These are phyloP conservation scores for Plantago elongata DNA, from an alignment of 257 asterid genomes.

Conservation along the genomic window DNA sequence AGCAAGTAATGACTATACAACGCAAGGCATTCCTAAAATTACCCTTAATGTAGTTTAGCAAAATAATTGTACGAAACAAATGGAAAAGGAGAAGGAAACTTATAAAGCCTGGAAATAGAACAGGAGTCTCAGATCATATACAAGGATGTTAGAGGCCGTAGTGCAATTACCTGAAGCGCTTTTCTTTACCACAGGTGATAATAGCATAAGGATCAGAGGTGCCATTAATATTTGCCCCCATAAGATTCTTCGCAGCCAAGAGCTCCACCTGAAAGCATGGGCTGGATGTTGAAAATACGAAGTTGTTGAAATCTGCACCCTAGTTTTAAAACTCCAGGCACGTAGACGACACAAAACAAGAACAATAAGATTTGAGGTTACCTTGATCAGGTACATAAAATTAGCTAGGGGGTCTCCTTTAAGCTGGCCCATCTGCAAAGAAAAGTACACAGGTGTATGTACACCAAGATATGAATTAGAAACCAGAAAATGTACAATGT, in stretches of 20 bases:
- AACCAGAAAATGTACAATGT: background rate
- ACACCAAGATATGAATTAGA: constrained; percentile 31
- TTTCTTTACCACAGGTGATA: constrained; percentile 74
- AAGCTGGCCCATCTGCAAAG: constrained; percentile 52
- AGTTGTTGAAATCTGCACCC: background rate
- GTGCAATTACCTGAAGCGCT: constrained; percentile 73
- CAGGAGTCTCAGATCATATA: constrained; percentile 5
- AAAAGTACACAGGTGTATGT: constrained; percentile 40
- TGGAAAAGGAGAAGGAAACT: too few relatives aligned
- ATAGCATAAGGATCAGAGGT: constrained; percentile 94
- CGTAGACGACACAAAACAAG: background rate
- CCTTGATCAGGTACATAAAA: constrained; percentile 70
- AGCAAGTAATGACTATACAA: too few relatives aligned
- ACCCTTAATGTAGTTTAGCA: too few relatives aligned
- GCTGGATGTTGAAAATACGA: background rate
- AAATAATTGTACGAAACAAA: too few relatives aligned
- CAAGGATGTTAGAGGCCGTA: constrained; percentile 17
- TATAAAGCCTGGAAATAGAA: background rate
- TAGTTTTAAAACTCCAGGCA: too few relatives aligned
- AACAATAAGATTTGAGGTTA: constrained; percentile 24
- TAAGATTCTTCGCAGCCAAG: constrained; percentile 88
- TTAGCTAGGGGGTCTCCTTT: constrained; percentile 43
- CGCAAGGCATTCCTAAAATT: too few relatives aligned
- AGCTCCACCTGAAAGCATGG: constrained; percentile 69
- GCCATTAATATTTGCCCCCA: constrained; percentile 78